Percentiles rank a stretch among this genome's conserved stretches.
Evolutionary conservation across 352 stramenopile species (phyloP).

Genomic region (Pythium insidiosum): DNA sequence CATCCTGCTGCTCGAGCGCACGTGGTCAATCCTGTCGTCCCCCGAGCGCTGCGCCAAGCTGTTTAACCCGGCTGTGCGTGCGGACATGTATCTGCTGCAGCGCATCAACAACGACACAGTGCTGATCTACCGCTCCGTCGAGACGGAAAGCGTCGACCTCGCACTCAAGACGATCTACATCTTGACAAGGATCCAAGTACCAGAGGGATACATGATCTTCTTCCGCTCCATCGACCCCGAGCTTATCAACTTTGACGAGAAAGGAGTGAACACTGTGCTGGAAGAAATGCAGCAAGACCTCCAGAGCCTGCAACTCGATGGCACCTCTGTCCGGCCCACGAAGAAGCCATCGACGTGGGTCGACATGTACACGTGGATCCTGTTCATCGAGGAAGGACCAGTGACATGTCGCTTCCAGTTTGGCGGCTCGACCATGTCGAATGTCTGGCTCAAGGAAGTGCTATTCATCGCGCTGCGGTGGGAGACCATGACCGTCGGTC

Average conservation of each 20-base stretch:
- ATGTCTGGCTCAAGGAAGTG: slow-evolving; percentile 64
- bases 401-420: slow-evolving; percentile 49
- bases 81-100: slow-evolving; percentile 39
- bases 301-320: too few species aligned
- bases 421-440: slow-evolving; percentile 36
- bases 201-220: slow-evolving; percentile 41
- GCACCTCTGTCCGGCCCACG: too few species aligned
- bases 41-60: slow-evolving; percentile 30
- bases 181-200: slow-evolving; percentile 29
- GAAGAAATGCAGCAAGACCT: not conserved
- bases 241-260: not conserved
- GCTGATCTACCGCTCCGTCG: slow-evolving; percentile 50
- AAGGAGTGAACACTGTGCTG: slow-evolving; percentile 3
- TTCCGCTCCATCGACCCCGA: slow-evolving; percentile 48
- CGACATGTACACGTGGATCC: slow-evolving; percentile 48
- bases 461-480: slow-evolving; percentile 55
- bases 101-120: slow-evolving; percentile 41
- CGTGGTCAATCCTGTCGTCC: slow-evolving; percentile 48
- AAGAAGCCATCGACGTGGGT: slow-evolving; percentile 21
- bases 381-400: slow-evolving; percentile 29
- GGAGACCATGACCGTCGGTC: slow-evolving; percentile 43
- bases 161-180: slow-evolving; percentile 41
- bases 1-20: slow-evolving; percentile 23
- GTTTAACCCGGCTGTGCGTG: slow-evolving; percentile 29
- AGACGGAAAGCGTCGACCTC: slow-evolving; percentile 17